Evolutionary conservation across 2,329 filamentous ascomycete species (phyloP), one percentile per base, ranked within the genome.

Genomic region (Penicillium oxalicum): DNA sequence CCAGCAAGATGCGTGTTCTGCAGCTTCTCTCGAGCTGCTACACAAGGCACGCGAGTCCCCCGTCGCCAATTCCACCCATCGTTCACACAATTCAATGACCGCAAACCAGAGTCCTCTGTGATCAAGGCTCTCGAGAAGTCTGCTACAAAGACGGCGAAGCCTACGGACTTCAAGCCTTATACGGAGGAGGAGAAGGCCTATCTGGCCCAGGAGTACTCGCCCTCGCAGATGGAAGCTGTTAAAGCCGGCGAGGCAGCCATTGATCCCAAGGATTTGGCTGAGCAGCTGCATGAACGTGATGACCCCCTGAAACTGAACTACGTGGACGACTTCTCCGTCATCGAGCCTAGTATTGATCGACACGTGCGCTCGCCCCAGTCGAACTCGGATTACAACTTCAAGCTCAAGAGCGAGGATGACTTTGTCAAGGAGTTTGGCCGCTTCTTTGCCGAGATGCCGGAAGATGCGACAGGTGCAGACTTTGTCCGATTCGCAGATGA

Each of bases 221-320:
- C 84, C 12, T 82, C 86, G 66, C 91, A 97, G 73, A 77, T 94
- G 59, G 82, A 81, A 48, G 88, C 90, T 49, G 82, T 97, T 65
- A 78, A 87, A 70, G 86, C 87, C 41, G 90, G 86, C 60, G 91
- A 96, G 71, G 74, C 79, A 52, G 82, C 86, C 57, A 83, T 96
- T 66, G 78, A 86, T 63, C 74, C 84, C 8, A 76, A 82, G 56
- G 88, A 97, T 69, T 66, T 96, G 64, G 77, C 84, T 37, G 76
- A 81, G 32, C 86, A 93, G 71, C 87, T 84, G 56, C 77, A 81
- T 38, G 69, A 87, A 59, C 83, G 89, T 52, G 77, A 74, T 47
- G 90, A 95, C 65, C 78, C 83, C 7, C 87, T 88, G 75, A 76
- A 77, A 45, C 74, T 91, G 43, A 76, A 81, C 52, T 93, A 95